Conservation (phyloP, 768 basidiomycete genomes). For the Termitomyces sp. region DNA sequence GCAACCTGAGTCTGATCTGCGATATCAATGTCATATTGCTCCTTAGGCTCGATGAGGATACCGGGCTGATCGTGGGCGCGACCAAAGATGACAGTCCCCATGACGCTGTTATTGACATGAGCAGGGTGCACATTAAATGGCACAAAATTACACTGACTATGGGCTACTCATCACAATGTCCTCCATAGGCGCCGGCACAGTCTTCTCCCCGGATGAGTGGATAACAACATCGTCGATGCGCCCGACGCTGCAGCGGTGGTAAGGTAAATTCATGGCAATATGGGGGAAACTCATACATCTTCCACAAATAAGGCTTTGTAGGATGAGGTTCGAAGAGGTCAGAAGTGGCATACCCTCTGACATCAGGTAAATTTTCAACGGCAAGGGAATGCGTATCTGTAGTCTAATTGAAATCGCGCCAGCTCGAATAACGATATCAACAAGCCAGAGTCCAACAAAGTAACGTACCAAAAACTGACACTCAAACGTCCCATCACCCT, state of each 20-base stretch:
- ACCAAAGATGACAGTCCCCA: conserved; percentile 34
- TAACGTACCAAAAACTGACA: conserved; percentile 31
- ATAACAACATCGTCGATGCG: conserved; percentile 36
- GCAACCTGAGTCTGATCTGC: conserved; percentile 13
- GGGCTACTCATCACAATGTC: conserved; percentile 16
- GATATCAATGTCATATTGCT: conserved; percentile 18
- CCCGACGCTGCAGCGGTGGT: conserved; percentile 25
- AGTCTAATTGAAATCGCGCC: conserved; percentile 14
- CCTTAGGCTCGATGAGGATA: conserved; percentile 20
- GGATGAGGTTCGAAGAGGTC: conserved; percentile 35
- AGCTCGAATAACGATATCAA: not conserved
- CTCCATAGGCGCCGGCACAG: conserved; percentile 30
- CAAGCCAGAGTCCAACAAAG: not conserved
- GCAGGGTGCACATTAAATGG: not conserved
- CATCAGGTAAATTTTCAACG: conserved; percentile 28
- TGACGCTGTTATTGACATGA: conserved; percentile 1
- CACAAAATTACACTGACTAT: conserved; percentile 8
- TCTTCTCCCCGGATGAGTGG: conserved; percentile 32
- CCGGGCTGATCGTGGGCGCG: conserved; percentile 23
- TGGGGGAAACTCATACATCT: conserved; percentile 19
- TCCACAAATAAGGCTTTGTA: conserved; percentile 29
- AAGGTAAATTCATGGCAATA: not conserved
- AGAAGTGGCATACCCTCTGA: conserved; percentile 32
- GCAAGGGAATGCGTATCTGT: conserved; percentile 21
- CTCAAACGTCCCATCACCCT: conserved; percentile 32